Evolutionary conservation across 441 rosid genomes (phyloP).

Genomic region (Gossypium davidsonii): DNA sequence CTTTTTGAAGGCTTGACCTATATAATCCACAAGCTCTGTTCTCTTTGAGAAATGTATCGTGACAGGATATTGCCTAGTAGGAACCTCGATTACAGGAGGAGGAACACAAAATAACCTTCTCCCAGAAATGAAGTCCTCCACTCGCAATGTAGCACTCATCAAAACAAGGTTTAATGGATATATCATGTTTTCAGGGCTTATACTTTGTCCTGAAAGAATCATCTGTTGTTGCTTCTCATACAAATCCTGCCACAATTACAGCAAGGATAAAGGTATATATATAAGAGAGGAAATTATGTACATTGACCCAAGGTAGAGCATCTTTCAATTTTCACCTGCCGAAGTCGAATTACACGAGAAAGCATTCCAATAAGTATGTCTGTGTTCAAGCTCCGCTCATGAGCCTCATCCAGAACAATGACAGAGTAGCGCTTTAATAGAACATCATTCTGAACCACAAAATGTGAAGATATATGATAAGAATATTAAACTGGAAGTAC

Average conservation of each 20-base stretch:
- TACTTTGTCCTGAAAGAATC: slow-evolving; percentile 47
- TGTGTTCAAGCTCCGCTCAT: slow-evolving; percentile 90
- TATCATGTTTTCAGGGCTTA: slow-evolving; percentile 44
- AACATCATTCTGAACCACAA: slow-evolving; percentile 57
- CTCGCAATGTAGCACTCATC: slow-evolving; percentile 89
- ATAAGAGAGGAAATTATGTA: not conserved
- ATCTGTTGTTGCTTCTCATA: slow-evolving; percentile 55
- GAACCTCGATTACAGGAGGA: slow-evolving; percentile 76
- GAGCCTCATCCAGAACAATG: slow-evolving; percentile 89
- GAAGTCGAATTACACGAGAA: slow-evolving; percentile 60
- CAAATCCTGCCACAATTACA: slow-evolving; percentile 32
- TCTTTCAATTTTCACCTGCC: slow-evolving; percentile 46
- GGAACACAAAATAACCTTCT: slow-evolving; percentile 51
- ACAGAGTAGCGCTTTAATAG: slow-evolving; percentile 72
- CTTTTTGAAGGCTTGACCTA: slow-evolving; percentile 83
- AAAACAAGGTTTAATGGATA: slow-evolving; percentile 73
- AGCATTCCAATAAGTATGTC: slow-evolving; percentile 97
- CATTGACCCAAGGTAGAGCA: not conserved
- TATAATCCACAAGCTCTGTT: slow-evolving; percentile 74
- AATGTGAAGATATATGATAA: not conserved
- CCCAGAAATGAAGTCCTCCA: slow-evolving; percentile 70
- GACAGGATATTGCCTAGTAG: slow-evolving; percentile 74
- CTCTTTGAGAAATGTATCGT: slow-evolving; percentile 73
- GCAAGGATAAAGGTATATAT: slow-evolving; percentile 2
- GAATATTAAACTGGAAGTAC: not conserved